These are phyloP conservation scores for Geranomyces variabilis DNA, from an alignment of 192 early-diverging fungal genomes.

Conservation along the genomic window DNA sequence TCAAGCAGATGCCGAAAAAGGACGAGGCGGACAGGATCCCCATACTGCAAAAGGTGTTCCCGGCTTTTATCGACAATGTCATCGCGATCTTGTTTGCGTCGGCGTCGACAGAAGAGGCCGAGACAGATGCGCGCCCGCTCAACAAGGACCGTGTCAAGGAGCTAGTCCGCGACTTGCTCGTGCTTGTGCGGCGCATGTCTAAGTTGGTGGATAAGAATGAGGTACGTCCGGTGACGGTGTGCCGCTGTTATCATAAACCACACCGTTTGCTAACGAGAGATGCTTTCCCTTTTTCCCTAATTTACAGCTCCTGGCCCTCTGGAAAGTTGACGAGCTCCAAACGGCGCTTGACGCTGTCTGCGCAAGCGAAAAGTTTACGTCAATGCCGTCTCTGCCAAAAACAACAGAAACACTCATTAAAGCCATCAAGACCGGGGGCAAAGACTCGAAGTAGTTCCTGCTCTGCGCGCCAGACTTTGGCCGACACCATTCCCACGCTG, in stretches of 20 bases:
- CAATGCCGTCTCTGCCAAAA: slow-evolving; percentile 1
- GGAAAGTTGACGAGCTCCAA: slow-evolving; percentile 18
- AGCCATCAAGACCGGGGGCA: slow-evolving; percentile 2
- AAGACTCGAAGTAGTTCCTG: background rate
- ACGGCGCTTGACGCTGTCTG: background rate
- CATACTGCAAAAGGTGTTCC: background rate
- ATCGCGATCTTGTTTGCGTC: slow-evolving; percentile 14
- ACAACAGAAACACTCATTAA: slow-evolving; percentile 6
- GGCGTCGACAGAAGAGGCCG: slow-evolving; percentile 19
- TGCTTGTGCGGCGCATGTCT: slow-evolving; percentile 31
- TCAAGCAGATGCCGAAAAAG: slow-evolving; percentile 32
- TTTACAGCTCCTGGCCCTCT: slow-evolving; percentile 13
- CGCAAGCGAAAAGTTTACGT: slow-evolving; percentile 5
- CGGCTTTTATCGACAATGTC: slow-evolving; percentile 19
- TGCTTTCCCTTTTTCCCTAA: background rate
- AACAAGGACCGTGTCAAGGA: slow-evolving; percentile 44
- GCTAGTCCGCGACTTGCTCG: slow-evolving; percentile 34
- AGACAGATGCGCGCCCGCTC: slow-evolving; percentile 24
- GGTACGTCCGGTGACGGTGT: background rate
- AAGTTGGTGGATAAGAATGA: slow-evolving; percentile 31
- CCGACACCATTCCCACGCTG: no score
- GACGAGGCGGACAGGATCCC: slow-evolving; percentile 10
- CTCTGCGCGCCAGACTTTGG: no score
- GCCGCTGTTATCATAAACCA: no score
- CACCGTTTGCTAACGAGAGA: background rate